Evolutionary conservation across 371 early-diverging fungal species (phyloP).

Genomic region (Globomyces sp.): DNA sequence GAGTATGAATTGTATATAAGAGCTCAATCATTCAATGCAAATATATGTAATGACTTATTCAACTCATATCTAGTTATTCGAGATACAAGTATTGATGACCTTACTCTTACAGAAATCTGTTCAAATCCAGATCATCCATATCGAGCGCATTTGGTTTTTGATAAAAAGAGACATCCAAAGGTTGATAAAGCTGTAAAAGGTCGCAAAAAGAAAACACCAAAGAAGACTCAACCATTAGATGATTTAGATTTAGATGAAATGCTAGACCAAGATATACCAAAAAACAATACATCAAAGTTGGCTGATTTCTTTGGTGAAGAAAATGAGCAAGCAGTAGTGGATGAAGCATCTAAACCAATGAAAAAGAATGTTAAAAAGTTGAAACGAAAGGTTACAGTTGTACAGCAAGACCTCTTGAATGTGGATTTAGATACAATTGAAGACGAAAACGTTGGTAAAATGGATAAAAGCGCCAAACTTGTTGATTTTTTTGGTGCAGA

Average conservation of each 20-base stretch:
- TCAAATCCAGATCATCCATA: conserved; percentile 12
- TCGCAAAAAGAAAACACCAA: background rate
- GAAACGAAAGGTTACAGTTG: background rate
- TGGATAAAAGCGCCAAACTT: no score
- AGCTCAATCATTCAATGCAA: conserved; percentile 10
- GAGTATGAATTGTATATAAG: conserved; percentile 14
- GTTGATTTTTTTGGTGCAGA: no score
- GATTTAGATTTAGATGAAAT: conserved; percentile 6
- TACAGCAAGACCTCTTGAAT: background rate
- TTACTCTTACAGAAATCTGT: conserved; percentile 18
- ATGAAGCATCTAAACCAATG: background rate
- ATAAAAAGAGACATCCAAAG: conserved; percentile 16
- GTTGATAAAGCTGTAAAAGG: background rate
- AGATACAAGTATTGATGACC: conserved; percentile 16
- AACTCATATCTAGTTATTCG: conserved; percentile 1
- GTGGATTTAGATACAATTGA: background rate
- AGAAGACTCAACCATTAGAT: conserved; percentile 4
- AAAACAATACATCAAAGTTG: background rate
- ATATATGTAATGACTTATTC: conserved; percentile 5
- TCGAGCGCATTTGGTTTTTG: conserved; percentile 6
- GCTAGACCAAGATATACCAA: background rate
- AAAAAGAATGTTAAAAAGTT: background rate
- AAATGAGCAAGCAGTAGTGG: background rate
- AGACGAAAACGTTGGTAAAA: background rate
- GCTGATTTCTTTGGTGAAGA: conserved; percentile 15